Conservation (phyloP, 495 filamentous ascomycete genomes). For the Mycothermus thermophilus region DNA sequence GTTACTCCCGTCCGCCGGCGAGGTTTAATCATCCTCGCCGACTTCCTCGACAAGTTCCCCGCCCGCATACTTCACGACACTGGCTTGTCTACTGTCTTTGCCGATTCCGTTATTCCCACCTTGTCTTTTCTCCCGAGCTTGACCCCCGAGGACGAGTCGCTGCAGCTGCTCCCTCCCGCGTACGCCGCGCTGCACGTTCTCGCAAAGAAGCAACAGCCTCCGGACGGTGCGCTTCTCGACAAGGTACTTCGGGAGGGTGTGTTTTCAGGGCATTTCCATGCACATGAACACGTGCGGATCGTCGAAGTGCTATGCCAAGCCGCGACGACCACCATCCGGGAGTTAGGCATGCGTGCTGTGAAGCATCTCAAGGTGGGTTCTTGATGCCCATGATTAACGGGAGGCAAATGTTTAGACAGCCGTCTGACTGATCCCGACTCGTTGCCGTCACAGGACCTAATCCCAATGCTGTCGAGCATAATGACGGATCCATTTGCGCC, state of each 20-base stretch:
- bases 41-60: conserved; percentile 48
- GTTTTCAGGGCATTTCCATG: conserved; percentile 39
- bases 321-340: conserved; percentile 36
- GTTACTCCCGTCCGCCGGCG: conserved; percentile 38
- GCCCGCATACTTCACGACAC: conserved; percentile 48
- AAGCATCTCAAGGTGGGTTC: conserved; percentile 54
- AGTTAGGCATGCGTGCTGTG: conserved; percentile 53
- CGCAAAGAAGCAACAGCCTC: conserved; percentile 28
- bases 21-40: conserved; percentile 46
- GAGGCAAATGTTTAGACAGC: not conserved
- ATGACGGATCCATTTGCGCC: conserved; percentile 58
- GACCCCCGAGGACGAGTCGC: conserved; percentile 57
- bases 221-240: conserved; percentile 29
- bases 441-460: conserved; percentile 34
- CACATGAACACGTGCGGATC: conserved; percentile 35
- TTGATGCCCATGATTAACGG: not conserved
- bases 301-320: conserved; percentile 45
- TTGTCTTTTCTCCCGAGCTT: conserved; percentile 63
- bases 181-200: conserved; percentile 55
- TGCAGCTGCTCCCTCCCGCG: conserved; percentile 48
- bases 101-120: conserved; percentile 60
- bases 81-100: conserved; percentile 66
- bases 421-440: conserved; percentile 1
- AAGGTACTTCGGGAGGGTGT: conserved; percentile 42
- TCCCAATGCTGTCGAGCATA: conserved; percentile 52